phyloP scores from a whole-genome alignment of 257 asterid species.

The Fraxinus excelsior region DNA sequence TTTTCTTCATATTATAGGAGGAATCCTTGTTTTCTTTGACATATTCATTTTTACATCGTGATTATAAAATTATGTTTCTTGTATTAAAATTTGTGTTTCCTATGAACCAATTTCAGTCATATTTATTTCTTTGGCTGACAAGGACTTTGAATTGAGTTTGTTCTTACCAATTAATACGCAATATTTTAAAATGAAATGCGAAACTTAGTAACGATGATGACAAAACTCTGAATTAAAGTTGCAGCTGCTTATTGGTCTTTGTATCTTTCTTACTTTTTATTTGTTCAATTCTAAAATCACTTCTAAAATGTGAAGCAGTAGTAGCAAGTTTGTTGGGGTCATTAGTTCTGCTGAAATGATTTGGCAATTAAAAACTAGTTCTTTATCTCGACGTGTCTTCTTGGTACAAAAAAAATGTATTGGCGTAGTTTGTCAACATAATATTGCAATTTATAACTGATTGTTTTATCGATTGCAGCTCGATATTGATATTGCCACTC shows the following conservation, averaged over 20 bases:
- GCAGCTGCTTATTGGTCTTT: not conserved
- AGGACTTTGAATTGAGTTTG: not conserved
- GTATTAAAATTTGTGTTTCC: not conserved
- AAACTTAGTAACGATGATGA: not conserved
- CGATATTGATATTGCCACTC: conserved; percentile 80
- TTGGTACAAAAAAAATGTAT: not conserved
- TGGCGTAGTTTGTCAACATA: not conserved
- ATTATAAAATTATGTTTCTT: not conserved
- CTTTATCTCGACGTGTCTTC: not conserved
- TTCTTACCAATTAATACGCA: not conserved
- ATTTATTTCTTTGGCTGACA: not conserved
- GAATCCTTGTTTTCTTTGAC: not conserved
- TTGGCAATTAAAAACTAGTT: not conserved
- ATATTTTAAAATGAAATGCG: not conserved
- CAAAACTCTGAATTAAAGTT: not conserved
- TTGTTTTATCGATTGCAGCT: conserved; percentile 48
- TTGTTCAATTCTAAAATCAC: not conserved
- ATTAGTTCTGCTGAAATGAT: not conserved
- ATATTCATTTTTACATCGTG: not conserved
- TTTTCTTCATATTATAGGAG: not conserved
- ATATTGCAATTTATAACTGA: not conserved
- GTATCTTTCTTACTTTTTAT: not conserved
- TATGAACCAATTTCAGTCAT: not conserved
- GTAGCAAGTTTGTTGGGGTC: not conserved
- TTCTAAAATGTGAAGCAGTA: not conserved